These are phyloP conservation scores for Thelonectria olida DNA, from an alignment of 2,329 filamentous ascomycete species.

Conservation along the genomic window DNA sequence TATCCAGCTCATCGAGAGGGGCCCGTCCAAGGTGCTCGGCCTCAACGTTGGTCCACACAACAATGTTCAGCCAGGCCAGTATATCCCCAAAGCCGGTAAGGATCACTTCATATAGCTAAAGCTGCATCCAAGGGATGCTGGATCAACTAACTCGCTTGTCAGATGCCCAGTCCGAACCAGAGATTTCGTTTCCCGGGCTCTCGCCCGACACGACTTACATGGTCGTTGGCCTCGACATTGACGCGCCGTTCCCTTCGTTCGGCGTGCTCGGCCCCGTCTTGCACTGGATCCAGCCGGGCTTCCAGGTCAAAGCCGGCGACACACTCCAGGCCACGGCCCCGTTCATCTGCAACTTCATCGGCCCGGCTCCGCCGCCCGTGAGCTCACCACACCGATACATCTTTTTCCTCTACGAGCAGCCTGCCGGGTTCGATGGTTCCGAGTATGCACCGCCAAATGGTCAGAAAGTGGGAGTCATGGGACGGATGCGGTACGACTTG, in stretches of 20 bases:
- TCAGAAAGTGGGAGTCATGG: constrained; percentile 45
- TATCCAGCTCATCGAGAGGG: constrained; percentile 15
- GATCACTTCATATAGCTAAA: not conserved
- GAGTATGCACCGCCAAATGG: constrained; percentile 46
- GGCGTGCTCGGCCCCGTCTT: constrained; percentile 54
- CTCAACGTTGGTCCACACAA: constrained; percentile 17
- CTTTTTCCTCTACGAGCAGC: constrained; percentile 60
- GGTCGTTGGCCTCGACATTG: constrained; percentile 54
- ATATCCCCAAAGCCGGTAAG: constrained; percentile 28
- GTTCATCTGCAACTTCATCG: constrained; percentile 52
- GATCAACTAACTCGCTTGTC: not conserved
- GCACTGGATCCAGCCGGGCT: constrained; percentile 57
- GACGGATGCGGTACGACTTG: constrained; percentile 54
- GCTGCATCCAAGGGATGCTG: not conserved
- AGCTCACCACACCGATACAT: constrained; percentile 59
- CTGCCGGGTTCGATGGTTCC: constrained; percentile 33
- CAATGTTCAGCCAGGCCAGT: constrained; percentile 23
- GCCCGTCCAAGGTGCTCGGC: constrained; percentile 28
- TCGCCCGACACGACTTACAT: constrained; percentile 45
- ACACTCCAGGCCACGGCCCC: constrained; percentile 24
- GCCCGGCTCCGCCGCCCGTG: constrained; percentile 55
- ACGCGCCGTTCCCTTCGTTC: constrained; percentile 56
- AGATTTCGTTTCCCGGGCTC: constrained; percentile 16
- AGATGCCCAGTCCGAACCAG: constrained; percentile 17
- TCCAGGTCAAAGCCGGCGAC: constrained; percentile 31